Evolutionary conservation across 345 rosid genomes (phyloP).

Genomic region (Pugionium cornutum): DNA sequence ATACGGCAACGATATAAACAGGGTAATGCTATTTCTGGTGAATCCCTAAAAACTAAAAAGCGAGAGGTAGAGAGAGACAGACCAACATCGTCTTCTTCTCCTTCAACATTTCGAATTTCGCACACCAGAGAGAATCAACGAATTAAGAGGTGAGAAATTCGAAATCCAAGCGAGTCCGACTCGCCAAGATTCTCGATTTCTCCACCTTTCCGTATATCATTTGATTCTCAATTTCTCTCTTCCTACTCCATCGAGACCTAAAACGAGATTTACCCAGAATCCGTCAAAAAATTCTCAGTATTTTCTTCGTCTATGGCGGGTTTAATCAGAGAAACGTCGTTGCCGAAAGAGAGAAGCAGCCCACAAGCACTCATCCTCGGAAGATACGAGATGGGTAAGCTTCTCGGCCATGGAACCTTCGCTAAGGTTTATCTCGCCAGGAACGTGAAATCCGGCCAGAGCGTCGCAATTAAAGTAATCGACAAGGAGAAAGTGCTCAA

Average conservation of each 20-base stretch:
- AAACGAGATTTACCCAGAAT: not conserved
- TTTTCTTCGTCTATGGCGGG: constrained; percentile 26
- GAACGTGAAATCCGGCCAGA: constrained; percentile 49
- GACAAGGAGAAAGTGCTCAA: constrained; percentile 74
- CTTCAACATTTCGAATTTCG: constrained; percentile 9
- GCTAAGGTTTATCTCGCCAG: constrained; percentile 88
- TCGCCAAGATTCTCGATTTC: constrained; percentile 44
- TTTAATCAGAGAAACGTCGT: constrained; percentile 5
- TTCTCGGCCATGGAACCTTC: constrained; percentile 87
- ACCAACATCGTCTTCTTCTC: constrained; percentile 12
- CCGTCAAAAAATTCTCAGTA: not conserved
- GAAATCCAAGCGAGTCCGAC: constrained; percentile 33
- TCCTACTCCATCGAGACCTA: not conserved
- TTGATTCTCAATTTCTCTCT: not conserved
- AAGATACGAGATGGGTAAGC: constrained; percentile 67
- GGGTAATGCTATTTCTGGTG: constrained; percentile 30
- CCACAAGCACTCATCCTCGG: constrained; percentile 61
- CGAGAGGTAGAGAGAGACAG: constrained; percentile 19
- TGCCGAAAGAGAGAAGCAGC: constrained; percentile 35
- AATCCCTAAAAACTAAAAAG: constrained; percentile 26
- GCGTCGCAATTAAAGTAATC: constrained; percentile 75
- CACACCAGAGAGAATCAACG: constrained; percentile 22
- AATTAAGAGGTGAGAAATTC: constrained; percentile 28
- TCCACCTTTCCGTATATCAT: not conserved
- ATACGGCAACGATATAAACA: constrained; percentile 32